These are phyloP conservation scores for Scheffersomyces amazonensis DNA, from an alignment of 805 yeast species.

Conservation along the genomic window DNA sequence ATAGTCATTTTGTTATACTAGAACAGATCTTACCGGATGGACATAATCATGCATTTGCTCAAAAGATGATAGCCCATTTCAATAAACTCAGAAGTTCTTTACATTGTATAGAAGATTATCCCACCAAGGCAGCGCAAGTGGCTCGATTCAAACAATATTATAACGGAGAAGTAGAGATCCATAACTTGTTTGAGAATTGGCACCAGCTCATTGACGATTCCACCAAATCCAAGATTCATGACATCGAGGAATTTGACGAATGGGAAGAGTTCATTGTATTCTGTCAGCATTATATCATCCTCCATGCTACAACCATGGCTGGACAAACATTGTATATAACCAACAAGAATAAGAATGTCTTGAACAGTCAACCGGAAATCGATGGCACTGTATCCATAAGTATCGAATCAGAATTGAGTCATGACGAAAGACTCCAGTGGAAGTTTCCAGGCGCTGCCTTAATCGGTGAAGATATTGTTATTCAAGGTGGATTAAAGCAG, in stretches of 20 bases:
- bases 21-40: conserved; percentile 76
- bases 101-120: conserved; percentile 59
- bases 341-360: too few species aligned
- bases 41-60: conserved; percentile 60
- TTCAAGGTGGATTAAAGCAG: conserved; percentile 43
- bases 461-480: conserved; percentile 15
- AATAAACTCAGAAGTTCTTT: conserved; percentile 63
- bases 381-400: conserved; percentile 1
- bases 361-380: not conserved
- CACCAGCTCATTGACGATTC: conserved; percentile 31
- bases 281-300: conserved; percentile 69
- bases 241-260: conserved; percentile 74
- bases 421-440: conserved; percentile 17
- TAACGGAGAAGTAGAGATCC: conserved; percentile 45
- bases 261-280: conserved; percentile 77
- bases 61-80: conserved; percentile 74
- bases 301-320: conserved; percentile 55
- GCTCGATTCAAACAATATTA: conserved; percentile 51
- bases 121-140: conserved; percentile 46
- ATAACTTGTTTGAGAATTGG: conserved; percentile 64
- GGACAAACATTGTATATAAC: conserved; percentile 13
- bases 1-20: conserved; percentile 59
- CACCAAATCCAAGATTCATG: conserved; percentile 38
- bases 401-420: conserved; percentile 4
- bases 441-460: conserved; percentile 42